phyloP scores from a whole-genome alignment of 768 basidiomycete species.

The Pisolithus tinctorius region DNA sequence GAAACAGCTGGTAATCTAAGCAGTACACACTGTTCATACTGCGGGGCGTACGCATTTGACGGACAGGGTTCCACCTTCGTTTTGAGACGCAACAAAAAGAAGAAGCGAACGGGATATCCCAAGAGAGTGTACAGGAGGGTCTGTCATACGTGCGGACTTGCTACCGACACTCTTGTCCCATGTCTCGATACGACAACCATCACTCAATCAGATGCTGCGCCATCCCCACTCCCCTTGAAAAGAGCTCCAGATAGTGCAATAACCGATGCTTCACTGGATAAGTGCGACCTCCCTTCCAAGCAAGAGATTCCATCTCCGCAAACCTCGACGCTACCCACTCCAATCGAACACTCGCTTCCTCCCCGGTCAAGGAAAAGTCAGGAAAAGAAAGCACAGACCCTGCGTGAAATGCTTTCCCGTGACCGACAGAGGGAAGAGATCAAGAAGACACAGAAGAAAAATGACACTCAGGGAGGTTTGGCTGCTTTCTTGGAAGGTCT shows the following conservation, averaged over 20 bases:
- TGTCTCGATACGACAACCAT: neutral
- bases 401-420: constrained; percentile 59
- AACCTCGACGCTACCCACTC: neutral
- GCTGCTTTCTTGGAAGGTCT: constrained; percentile 40
- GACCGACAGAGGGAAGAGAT: constrained; percentile 43
- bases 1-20: constrained; percentile 15
- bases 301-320: neutral
- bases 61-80: constrained; percentile 33
- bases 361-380: constrained; percentile 33
- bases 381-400: constrained; percentile 38
- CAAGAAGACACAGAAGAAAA: constrained; percentile 14
- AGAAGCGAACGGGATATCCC: constrained; percentile 7
- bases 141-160: constrained; percentile 18
- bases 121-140: constrained; percentile 5
- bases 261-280: neutral
- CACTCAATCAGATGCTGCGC: neutral
- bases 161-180: neutral
- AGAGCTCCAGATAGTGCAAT: neutral
- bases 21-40: constrained; percentile 40
- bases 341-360: neutral
- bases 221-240: neutral
- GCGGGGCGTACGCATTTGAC: constrained; percentile 44
- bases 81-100: constrained; percentile 23
- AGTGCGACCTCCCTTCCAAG: neutral
- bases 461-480: constrained; percentile 33